phyloP scores from a whole-genome alignment of 495 filamentous ascomycete genomes.

The Lophiotrema nucula region DNA sequence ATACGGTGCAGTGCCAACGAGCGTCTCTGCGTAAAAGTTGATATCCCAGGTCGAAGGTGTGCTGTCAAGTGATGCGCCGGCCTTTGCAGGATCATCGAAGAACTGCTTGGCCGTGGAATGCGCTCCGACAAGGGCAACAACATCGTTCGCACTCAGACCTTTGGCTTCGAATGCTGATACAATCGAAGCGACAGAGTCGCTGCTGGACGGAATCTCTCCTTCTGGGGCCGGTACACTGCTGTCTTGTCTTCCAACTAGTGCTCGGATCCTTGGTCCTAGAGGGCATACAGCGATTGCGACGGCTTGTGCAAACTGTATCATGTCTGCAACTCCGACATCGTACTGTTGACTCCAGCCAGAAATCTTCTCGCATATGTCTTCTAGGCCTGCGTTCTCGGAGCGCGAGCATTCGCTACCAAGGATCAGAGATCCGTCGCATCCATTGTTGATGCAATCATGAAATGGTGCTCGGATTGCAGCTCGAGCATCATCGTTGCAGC shows the following conservation, averaged over 20 bases:
- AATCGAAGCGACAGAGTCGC: constrained; percentile 32
- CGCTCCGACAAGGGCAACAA: constrained; percentile 50
- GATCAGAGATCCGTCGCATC: constrained; percentile 24
- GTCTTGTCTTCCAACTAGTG: constrained; percentile 43
- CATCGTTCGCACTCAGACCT: constrained; percentile 44
- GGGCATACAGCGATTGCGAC: constrained; percentile 16
- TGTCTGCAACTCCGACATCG: constrained; percentile 22
- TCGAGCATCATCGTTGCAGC: constrained; percentile 24
- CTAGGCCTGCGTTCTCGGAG: constrained; percentile 16
- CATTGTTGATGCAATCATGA: constrained; percentile 15
- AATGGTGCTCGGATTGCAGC: constrained; percentile 27
- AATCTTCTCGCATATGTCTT: neutral
- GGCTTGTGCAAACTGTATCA: constrained; percentile 21
- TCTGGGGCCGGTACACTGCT: constrained; percentile 24
- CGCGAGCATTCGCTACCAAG: constrained; percentile 10
- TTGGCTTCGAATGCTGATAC: constrained; percentile 46
- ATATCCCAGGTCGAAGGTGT: constrained; percentile 46
- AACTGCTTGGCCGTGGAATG: constrained; percentile 47
- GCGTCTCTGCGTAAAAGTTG: constrained; percentile 41
- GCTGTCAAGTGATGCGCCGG: constrained; percentile 40
- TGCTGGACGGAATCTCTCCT: constrained; percentile 38
- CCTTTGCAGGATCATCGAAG: constrained; percentile 39
- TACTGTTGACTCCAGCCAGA: neutral
- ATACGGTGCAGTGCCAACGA: constrained; percentile 9
- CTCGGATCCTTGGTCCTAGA: constrained; percentile 17